Percentiles rank a stretch among this genome's conserved stretches.
phyloP scores from a whole-genome alignment of 495 filamentous ascomycete genomes.

The Pseudomonodictys pantanalensis region DNA sequence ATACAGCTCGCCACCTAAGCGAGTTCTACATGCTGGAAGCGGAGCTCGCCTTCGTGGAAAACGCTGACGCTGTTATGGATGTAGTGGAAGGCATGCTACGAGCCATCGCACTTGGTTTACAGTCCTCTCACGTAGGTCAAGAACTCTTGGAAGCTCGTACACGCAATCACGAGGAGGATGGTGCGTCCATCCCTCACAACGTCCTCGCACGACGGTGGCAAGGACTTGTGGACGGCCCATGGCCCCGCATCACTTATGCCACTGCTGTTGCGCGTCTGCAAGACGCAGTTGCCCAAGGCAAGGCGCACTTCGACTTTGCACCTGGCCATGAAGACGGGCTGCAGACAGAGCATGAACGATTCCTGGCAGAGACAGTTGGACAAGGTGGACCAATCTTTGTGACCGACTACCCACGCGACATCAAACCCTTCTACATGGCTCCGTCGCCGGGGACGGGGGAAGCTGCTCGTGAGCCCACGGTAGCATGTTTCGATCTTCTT shows the following conservation, averaged over 20 bases:
- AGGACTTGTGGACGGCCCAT: slow-evolving; percentile 58
- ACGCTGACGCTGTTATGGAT: slow-evolving; percentile 67
- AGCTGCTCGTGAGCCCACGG: slow-evolving; percentile 51
- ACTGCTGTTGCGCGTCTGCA: slow-evolving; percentile 69
- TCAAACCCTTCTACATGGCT: slow-evolving; percentile 97
- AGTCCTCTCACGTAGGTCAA: slow-evolving; percentile 54
- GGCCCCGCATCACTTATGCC: slow-evolving; percentile 85
- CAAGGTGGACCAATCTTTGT: slow-evolving; percentile 77
- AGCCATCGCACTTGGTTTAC: slow-evolving; percentile 55
- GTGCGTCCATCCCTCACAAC: slow-evolving; percentile 38
- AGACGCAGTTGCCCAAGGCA: slow-evolving; percentile 50
- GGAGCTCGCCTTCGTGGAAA: slow-evolving; percentile 74
- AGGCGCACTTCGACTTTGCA: slow-evolving; percentile 58
- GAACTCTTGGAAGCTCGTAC: slow-evolving; percentile 57
- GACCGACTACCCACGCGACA: slow-evolving; percentile 78
- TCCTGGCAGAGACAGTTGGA: slow-evolving; percentile 70
- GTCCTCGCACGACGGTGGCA: slow-evolving; percentile 67
- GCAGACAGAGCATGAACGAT: slow-evolving; percentile 91
- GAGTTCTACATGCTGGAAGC: slow-evolving; percentile 99
- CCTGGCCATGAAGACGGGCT: slow-evolving; percentile 73
- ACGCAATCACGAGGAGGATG: slow-evolving; percentile 41
- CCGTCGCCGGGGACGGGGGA: slow-evolving; percentile 45
- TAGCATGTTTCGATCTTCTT: slow-evolving; percentile 93
- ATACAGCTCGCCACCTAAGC: slow-evolving; percentile 89
- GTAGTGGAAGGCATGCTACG: slow-evolving; percentile 75